A percentile compares a stretch with the other conserved stretches of the same genome.
Conservation (phyloP, 768 basidiomycete genomes). For the Leucocoprinus birnbaumii region DNA sequence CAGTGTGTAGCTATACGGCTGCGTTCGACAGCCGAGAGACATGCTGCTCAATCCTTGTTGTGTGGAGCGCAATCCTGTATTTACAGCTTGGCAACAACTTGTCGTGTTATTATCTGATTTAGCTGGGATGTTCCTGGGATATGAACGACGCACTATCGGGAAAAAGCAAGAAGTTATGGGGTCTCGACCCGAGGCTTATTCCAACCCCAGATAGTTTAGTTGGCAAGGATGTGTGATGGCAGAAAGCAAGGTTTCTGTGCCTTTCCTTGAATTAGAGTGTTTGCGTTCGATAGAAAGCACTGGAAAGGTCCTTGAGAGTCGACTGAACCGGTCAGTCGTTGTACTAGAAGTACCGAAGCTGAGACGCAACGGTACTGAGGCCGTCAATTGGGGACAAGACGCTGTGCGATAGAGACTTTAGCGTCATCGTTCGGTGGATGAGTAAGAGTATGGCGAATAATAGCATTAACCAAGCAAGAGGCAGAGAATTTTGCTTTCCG, state of each 20-base stretch:
- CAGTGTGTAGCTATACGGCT: background rate
- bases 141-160: background rate
- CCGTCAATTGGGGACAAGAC: too few relatives aligned
- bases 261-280: background rate
- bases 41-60: background rate
- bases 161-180: background rate
- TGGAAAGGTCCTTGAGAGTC: background rate
- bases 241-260: background rate
- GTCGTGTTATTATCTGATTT: too few relatives aligned
- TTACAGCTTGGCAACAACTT: too few relatives aligned
- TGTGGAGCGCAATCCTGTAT: background rate
- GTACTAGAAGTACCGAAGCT: background rate
- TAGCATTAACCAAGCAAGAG: background rate
- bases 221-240: background rate
- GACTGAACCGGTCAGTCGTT: background rate
- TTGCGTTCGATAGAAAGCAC: too few relatives aligned
- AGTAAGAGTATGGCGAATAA: background rate
- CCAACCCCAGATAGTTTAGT: background rate
- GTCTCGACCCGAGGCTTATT: background rate
- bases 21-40: background rate
- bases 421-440: background rate
- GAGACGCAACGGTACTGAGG: background rate
- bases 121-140: background rate
- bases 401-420: too few relatives aligned
- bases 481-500: background rate